Evolutionary conservation across 1,284 basidiomycete species (phyloP).

Genomic region (Puccinia brachypodii): DNA sequence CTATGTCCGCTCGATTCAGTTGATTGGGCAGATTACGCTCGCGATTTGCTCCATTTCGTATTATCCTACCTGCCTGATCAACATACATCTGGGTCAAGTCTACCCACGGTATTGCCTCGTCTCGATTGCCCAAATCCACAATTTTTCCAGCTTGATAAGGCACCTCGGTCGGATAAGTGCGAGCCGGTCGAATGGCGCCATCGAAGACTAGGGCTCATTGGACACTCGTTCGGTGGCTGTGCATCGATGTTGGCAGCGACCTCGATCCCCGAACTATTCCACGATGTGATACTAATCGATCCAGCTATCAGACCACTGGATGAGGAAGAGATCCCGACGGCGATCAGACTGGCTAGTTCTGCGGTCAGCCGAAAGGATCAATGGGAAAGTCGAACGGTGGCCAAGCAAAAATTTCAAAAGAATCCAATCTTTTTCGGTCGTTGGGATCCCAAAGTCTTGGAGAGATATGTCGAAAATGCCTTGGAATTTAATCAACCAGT

Average conservation of each 20-base stretch:
- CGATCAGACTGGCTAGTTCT: constrained; percentile 51
- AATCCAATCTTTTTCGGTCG: constrained; percentile 67
- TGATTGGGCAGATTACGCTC: constrained; percentile 69
- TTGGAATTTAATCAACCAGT: constrained; percentile 56
- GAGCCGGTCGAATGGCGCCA: constrained; percentile 53
- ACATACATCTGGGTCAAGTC: constrained; percentile 49
- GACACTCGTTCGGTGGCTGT: constrained; percentile 41
- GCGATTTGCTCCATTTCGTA: constrained; percentile 73
- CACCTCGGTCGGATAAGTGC: constrained; percentile 73
- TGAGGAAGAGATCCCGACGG: constrained; percentile 42
- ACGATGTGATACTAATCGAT: constrained; percentile 73
- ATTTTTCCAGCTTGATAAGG: constrained; percentile 74
- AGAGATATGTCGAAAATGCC: constrained; percentile 68
- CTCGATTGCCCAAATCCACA: constrained; percentile 51
- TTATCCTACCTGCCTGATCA: constrained; percentile 64
- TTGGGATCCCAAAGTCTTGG: constrained; percentile 72
- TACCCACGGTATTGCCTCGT: constrained; percentile 62
- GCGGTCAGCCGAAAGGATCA: constrained; percentile 62
- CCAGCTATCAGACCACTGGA: constrained; percentile 66
- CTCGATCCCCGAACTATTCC: constrained; percentile 68
- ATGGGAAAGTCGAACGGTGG: constrained; percentile 68
- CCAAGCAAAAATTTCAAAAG: constrained; percentile 62
- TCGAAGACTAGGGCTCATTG: neutral
- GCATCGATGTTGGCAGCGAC: constrained; percentile 63
- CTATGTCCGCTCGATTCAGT: constrained; percentile 58